These are phyloP conservation scores for Penicillium diatomitis DNA, from an alignment of 495 filamentous ascomycete genomes.

Conservation along the genomic window DNA sequence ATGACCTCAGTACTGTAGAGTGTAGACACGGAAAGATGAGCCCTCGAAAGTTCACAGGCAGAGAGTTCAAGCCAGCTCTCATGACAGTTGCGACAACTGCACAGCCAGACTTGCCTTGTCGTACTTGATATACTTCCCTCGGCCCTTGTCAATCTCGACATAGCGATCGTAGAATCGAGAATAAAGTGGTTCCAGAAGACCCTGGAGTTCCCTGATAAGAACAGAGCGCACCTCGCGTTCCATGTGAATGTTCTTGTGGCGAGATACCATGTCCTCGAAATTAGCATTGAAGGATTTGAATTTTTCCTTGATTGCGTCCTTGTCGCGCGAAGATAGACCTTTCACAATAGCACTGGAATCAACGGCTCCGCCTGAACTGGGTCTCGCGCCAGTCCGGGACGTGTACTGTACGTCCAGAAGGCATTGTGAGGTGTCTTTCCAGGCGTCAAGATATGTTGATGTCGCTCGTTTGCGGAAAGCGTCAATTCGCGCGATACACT, in stretches of 20 bases:
- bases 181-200: conserved; percentile 89
- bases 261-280: conserved; percentile 78
- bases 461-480: conserved; percentile 79
- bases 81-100: conserved; percentile 35
- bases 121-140: conserved; percentile 95
- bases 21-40: too few relatives aligned
- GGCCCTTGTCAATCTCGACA: conserved; percentile 93
- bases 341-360: conserved; percentile 79
- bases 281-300: conserved; percentile 82
- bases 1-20: too few relatives aligned
- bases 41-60: background rate
- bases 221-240: conserved; percentile 77
- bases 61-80: background rate
- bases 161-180: conserved; percentile 94
- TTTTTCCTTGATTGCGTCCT: conserved; percentile 92
- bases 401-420: conserved; percentile 92
- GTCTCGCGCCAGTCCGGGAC: conserved; percentile 51
- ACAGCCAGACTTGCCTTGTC: conserved; percentile 60
- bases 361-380: conserved; percentile 56
- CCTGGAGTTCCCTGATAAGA: conserved; percentile 73
- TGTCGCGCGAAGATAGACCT: conserved; percentile 74
- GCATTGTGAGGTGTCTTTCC: conserved; percentile 76
- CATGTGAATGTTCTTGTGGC: conserved; percentile 72
- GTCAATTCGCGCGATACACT: conserved; percentile 58
- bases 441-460: conserved; percentile 74